Base-by-base conservation (phyloP, 768 basidiomycete genomes). In the Boletus reticulatus region DNA sequence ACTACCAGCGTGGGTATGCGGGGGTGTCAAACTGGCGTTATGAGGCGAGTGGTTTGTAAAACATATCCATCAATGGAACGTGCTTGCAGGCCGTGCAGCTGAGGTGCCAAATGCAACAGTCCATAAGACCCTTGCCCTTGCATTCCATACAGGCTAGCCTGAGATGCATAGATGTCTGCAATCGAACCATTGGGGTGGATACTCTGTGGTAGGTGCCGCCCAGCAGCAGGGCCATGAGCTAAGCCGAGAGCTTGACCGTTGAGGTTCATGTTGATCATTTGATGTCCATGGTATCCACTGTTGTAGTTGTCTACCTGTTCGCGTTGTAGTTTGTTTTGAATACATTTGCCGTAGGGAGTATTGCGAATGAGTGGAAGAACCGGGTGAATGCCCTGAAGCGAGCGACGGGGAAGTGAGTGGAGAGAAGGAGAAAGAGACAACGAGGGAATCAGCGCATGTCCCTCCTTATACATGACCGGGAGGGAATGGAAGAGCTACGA, bases 341-440 rank as follows among this genome's bases (percentile, higher is more conserved):
- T 99, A 43, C 97, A 88, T 78, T 99, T 99, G 63, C 97, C 97
- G 65, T 99, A 99, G 8, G 97, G 97, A 12, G 97, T 99, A 75
- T 99, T 99, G 67, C 97, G 90, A 68, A 99, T 99, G 65, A 98
- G 81, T 3, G 97, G 97, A 24, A 99, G 81, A 57, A 98, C 94
- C n/a, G 97, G 97, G 48, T 96, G 89, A 70, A 99, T 99, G 63
- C 92, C 93, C 67, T 98, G 95, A 19, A 99, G 22, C 22, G 22
- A 22, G 22, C 22, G 22, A 22, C 22, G 22, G 22, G 22, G 22
- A 22, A 22, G 22, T 3, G 22, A 22, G 22, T 22, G 22, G 22
- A 22, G 22, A 22, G 22, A 22, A 22, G 22, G 22, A 22, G 22
- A 22, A 22, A 22, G 22, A 22, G 22, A 22, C 22, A 22, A 22